Evolutionary conservation across 225 moss, liverwort and hornwort species (phyloP), one percentile per base, ranked within the genome.

Genomic region (Sphagnum tenellum): DNA sequence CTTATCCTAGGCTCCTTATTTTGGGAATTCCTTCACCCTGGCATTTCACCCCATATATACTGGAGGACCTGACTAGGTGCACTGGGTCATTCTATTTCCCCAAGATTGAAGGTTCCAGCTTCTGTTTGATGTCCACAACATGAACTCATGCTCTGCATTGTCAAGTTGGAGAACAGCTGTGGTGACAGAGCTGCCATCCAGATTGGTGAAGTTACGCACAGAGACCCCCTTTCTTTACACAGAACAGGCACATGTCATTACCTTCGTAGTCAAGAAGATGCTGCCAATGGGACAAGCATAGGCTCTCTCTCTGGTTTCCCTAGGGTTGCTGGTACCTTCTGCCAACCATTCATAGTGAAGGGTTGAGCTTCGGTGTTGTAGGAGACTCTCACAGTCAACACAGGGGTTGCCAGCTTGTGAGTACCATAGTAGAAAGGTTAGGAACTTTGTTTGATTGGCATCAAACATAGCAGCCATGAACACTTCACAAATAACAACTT

Each of bases 401-500:
- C 74, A 56, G 95, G 95, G 52, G 92, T 29, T 96, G 59, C 92
- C 95, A 57, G 92, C 92, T 78, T 96, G 92, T 8, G 89, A 66
- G 68, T 83, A 90, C 95, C 95, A 96, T 8, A 84, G 64, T 55
- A 92, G 88, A 54, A 96, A 96, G 5, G 82, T 87, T 49, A 86
- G 88, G 49, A 77, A 72, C 57, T 89, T 78, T 61, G 87, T 86
- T 49, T 76, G 66, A 75, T 92, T 96, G 7, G 95, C 89, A 83
- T 96, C 92, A 67, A 92, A 89, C 95, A 96, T 87, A 56, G 95
- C 95, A 72, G 89, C 82, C 66, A 92, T 73, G 66, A 96, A 96
- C 53, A 90, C 95, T 68, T 96, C 95, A 76, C 95, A 96, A 47
- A 89, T 96, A 51, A 96, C 95, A 68, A 92, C 95, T 78, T 96